These are phyloP conservation scores for Fusarium vanettenii DNA, from an alignment of 2,329 filamentous ascomycete genomes.

Conservation along the genomic window DNA sequence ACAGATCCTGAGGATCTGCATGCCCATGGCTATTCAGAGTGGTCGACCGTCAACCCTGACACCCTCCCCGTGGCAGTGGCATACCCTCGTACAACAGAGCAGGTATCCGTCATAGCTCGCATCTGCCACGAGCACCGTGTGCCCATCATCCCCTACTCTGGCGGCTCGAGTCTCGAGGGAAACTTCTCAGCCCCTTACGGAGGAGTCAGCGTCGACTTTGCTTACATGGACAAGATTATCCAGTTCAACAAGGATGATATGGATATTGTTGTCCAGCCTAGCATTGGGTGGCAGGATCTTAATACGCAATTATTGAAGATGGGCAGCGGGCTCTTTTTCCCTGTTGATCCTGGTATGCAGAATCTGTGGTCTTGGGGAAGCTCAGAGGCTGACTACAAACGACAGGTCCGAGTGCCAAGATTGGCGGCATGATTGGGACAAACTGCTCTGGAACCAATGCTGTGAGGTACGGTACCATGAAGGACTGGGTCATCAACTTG, in stretches of 20 bases:
- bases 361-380: not conserved
- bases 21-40: conserved; percentile 74
- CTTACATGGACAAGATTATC: conserved; percentile 85
- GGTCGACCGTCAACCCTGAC: conserved; percentile 72
- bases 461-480: conserved; percentile 86
- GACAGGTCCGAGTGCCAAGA: conserved; percentile 73
- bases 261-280: conserved; percentile 92
- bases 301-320: conserved; percentile 78
- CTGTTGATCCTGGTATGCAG: conserved; percentile 81
- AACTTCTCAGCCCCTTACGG: conserved; percentile 91
- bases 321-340: conserved; percentile 85
- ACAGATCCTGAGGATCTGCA: conserved; percentile 71
- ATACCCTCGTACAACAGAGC: conserved; percentile 70
- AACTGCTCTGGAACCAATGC: conserved; percentile 84
- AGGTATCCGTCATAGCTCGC: conserved; percentile 70
- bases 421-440: conserved; percentile 86
- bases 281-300: conserved; percentile 90
- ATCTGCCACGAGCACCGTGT: conserved; percentile 83
- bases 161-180: conserved; percentile 87
- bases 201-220: conserved; percentile 90
- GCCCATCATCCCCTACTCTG: conserved; percentile 88
- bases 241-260: conserved; percentile 86
- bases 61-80: conserved; percentile 72
- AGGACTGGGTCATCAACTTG: conserved; percentile 86
- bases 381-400: not conserved